These are phyloP conservation scores for Casuarina equisetifolia DNA, from an alignment of 306 rosid genomes.

Conservation along the genomic window DNA sequence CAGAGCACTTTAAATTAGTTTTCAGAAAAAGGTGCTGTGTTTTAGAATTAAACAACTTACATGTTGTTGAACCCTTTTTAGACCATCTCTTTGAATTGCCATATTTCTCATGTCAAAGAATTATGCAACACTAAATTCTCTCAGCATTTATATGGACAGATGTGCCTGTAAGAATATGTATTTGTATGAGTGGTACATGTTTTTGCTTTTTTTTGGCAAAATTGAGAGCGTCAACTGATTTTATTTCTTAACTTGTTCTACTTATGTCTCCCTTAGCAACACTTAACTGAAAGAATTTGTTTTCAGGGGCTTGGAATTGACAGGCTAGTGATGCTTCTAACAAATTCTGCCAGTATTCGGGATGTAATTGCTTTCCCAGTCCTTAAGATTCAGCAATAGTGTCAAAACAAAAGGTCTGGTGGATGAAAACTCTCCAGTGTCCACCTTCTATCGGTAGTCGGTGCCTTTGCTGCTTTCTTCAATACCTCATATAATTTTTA, in stretches of 20 bases:
- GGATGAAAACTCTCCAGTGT: background rate
- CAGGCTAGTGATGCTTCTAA: conserved; percentile 93
- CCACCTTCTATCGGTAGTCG: background rate
- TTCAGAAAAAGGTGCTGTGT: background rate
- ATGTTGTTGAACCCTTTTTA: background rate
- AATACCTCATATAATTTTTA: background rate
- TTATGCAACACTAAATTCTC: background rate
- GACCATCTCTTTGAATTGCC: background rate
- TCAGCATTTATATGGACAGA: background rate
- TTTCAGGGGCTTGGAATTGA: conserved; percentile 97
- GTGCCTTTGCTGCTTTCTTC: background rate
- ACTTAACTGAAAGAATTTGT: conserved; percentile 23
- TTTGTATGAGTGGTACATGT: background rate
- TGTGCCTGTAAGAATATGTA: background rate
- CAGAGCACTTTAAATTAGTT: background rate
- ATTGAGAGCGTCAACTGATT: background rate
- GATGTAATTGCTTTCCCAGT: conserved; percentile 98
- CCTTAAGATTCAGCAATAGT: conserved; percentile 66
- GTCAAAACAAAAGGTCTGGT: background rate
- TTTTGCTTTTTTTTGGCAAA: background rate
- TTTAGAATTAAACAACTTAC: background rate
- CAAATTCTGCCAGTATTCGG: conserved; percentile 86
- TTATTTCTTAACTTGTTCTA: background rate
- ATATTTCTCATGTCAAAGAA: background rate
- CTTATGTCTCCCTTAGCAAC: conserved; percentile 1